Percentiles rank a stretch among this genome's conserved stretches.
These are phyloP conservation scores for Hygrophorus russula DNA, from an alignment of 768 basidiomycete species.

Conservation along the genomic window DNA sequence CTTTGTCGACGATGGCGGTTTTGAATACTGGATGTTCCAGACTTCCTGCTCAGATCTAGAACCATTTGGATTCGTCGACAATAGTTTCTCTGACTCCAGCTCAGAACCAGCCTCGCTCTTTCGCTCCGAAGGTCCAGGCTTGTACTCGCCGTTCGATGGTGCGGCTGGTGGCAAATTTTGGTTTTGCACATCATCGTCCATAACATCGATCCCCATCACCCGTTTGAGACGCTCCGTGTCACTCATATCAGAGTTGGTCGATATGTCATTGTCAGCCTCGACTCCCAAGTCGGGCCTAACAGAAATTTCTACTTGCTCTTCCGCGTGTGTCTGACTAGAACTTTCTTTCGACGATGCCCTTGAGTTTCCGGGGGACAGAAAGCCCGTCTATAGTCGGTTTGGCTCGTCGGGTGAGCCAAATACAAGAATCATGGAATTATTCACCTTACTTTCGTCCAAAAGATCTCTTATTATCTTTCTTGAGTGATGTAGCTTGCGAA, in stretches of 20 bases:
- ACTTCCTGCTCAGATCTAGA: constrained; percentile 10
- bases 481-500: constrained; percentile 23
- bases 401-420: not conserved
- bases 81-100: constrained; percentile 5
- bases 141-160: too few relatives aligned
- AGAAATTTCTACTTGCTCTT: too few relatives aligned
- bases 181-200: not conserved
- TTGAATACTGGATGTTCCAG: constrained; percentile 32
- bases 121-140: too few relatives aligned
- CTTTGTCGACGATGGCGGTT: constrained; percentile 23
- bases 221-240: constrained; percentile 12
- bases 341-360: too few relatives aligned
- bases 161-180: too few relatives aligned
- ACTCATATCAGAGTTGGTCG: constrained; percentile 10
- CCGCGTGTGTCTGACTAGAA: too few relatives aligned
- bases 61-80: constrained; percentile 2
- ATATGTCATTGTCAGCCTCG: too few relatives aligned
- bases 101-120: not conserved
- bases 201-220: not conserved
- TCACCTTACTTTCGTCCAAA: constrained; percentile 26
- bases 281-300: too few relatives aligned
- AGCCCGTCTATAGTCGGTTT: constrained; percentile 1
- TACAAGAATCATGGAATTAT: constrained; percentile 10
- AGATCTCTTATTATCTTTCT: constrained; percentile 30
- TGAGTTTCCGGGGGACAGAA: not conserved